Percentiles rank a stretch among this genome's conserved stretches.
These are phyloP conservation scores for Strobilomyces dryophilus DNA, from an alignment of 768 basidiomycete species.

Conservation along the genomic window DNA sequence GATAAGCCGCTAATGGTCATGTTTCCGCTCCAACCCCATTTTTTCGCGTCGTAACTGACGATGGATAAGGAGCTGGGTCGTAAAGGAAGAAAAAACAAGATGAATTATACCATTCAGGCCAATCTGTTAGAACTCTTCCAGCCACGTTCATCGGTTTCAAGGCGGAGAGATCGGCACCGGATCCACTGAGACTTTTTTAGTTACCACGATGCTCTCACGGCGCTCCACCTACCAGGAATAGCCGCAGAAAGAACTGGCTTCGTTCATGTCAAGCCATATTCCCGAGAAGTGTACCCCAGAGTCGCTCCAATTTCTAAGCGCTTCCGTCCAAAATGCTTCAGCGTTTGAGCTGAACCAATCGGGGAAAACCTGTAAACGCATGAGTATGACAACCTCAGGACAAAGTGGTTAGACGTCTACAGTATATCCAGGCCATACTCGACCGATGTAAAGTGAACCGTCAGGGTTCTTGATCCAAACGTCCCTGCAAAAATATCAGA, in stretches of 20 bases:
- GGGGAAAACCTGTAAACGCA: constrained; percentile 42
- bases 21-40: constrained; percentile 66
- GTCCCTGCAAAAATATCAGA: constrained; percentile 35
- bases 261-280: constrained; percentile 71
- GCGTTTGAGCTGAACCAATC: constrained; percentile 57
- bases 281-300: constrained; percentile 51
- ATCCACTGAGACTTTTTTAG: constrained; percentile 31
- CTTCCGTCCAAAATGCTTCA: constrained; percentile 55
- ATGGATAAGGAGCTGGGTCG: neutral
- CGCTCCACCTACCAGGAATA: constrained; percentile 43
- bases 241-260: constrained; percentile 56
- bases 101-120: constrained; percentile 58
- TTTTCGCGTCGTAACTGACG: constrained; percentile 57
- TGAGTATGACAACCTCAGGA: neutral
- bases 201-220: neutral
- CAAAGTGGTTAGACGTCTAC: constrained; percentile 30
- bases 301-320: constrained; percentile 49
- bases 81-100: neutral
- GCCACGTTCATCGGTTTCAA: constrained; percentile 19
- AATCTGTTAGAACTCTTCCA: constrained; percentile 2
- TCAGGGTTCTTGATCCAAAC: constrained; percentile 73
- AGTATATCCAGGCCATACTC: constrained; percentile 76
- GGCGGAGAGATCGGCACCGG: constrained; percentile 50
- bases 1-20: constrained; percentile 60
- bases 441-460: constrained; percentile 63